Evolutionary conservation across 1,284 basidiomycete genomes (phyloP), one percentile per base, ranked within the genome.

Genomic region (Apiotrichum brassicae): DNA sequence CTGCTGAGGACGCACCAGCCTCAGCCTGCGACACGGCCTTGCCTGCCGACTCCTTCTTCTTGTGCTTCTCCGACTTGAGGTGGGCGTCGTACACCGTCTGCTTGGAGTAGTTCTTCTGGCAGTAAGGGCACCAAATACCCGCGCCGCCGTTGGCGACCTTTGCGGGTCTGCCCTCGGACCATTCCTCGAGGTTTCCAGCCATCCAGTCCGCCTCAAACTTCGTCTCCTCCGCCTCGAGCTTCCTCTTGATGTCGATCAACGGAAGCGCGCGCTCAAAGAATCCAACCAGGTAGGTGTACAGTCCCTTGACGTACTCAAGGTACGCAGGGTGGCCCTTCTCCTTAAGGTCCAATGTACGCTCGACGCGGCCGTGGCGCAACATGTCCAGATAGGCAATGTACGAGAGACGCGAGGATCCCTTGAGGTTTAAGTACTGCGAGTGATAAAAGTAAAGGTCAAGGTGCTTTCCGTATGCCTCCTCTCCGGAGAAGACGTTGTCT

Each of bases 1-100:
- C 40, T 13, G 26, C 40, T 18, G 46, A 46, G 18, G 45, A 33
- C 11, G 43, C 35, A 3, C 43, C 49, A 2, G 63, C 49, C 3
- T 67, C 47, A 4, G 61, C 49, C 43, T 70, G 47, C 6, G 56
- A 50, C 5, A 58, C 62, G 8, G 57, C 45, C 24, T 56, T 78
- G 18, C 80, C 78, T 26, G 66, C 69, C 3, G 51, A 42, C 24
- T 61, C 85, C 86, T 45, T 84, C 82, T 97, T 98, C 66, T 88
- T 76, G 70, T 98, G 95, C 70, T 92, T 97, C 73, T 90, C 92
- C 25, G 91, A 94, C 9, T 83, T 88, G 42, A 98, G 75, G 69
- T 98, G 95, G 5, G 91, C 93, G 63, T 97, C 90, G 72, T 93
- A 98, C 5, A 98, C 95, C 0, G 94, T 97, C 71, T 97, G 89